These are phyloP conservation scores for Penicillium alfredii DNA, from an alignment of 495 filamentous ascomycete genomes.

Conservation along the genomic window DNA sequence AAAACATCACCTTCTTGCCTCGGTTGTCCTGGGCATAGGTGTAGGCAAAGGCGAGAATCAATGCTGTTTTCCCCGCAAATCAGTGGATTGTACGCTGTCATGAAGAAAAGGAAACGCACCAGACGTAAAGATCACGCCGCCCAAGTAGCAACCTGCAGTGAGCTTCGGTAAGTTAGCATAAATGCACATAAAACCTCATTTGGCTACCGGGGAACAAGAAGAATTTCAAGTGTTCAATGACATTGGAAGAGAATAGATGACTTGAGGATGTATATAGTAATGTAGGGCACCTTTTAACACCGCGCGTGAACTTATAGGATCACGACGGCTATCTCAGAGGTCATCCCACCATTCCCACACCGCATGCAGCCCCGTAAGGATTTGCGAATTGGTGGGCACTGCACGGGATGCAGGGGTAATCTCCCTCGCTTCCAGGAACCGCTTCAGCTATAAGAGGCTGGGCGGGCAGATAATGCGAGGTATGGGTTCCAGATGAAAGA, in stretches of 20 bases:
- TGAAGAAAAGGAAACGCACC: constrained; percentile 29
- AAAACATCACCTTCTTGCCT: constrained; percentile 61
- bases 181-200: constrained; percentile 3
- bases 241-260: constrained; percentile 18
- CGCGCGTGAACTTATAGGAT: constrained; percentile 54
- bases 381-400: constrained; percentile 75
- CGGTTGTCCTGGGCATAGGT: constrained; percentile 79
- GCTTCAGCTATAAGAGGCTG: constrained; percentile 78
- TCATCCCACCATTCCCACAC: constrained; percentile 87
- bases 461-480: constrained; percentile 96
- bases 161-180: constrained; percentile 33
- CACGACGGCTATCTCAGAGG: constrained; percentile 75
- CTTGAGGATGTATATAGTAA: constrained; percentile 29
- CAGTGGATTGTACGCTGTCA: constrained; percentile 17
- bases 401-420: constrained; percentile 75
- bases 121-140: constrained; percentile 49
- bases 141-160: constrained; percentile 45
- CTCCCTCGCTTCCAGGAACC: constrained; percentile 98
- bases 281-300: constrained; percentile 93
- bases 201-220: constrained; percentile 17
- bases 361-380: constrained; percentile 58
- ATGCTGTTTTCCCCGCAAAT: constrained; percentile 45
- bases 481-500: constrained; percentile 23
- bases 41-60: constrained; percentile 73
- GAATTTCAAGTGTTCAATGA: constrained; percentile 14